Conservation (phyloP, 352 stramenopile species). For the Globisporangium recalcitrans region DNA sequence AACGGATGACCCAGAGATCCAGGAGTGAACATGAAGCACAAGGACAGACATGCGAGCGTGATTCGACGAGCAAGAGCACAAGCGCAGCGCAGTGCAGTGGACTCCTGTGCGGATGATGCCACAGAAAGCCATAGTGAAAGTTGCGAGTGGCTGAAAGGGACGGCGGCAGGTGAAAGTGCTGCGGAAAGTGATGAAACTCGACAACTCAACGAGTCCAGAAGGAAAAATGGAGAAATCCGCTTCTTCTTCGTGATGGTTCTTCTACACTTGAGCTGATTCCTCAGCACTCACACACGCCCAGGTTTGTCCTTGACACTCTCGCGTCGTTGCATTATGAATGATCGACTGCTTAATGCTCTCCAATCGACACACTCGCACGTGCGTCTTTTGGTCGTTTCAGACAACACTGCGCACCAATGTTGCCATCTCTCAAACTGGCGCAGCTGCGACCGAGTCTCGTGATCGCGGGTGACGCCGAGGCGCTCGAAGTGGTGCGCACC, state of each 20-base stretch:
- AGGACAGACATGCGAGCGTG: conserved; percentile 2
- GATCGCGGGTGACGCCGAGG: conserved; percentile 23
- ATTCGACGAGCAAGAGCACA: neutral
- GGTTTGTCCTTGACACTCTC: neutral
- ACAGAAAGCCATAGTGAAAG: neutral
- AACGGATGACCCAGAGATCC: neutral
- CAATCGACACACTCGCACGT: no score
- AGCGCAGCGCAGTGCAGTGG: neutral
- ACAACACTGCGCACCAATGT: neutral
- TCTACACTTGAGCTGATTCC: conserved; percentile 43
- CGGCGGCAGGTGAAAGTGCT: conserved; percentile 11
- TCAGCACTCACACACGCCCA: no score
- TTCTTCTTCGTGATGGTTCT: conserved; percentile 7
- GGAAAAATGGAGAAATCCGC: neutral
- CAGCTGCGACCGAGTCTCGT: conserved; percentile 25
- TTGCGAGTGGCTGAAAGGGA: neutral
- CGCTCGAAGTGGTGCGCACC: conserved; percentile 27
- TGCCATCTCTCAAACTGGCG: neutral
- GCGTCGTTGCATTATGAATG: no score
- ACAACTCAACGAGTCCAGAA: conserved; percentile 10
- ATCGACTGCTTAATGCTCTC: no score
- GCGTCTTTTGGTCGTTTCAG: no score
- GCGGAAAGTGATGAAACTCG: conserved; percentile 17
- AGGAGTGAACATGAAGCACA: neutral
- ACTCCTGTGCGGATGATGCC: neutral